Evolutionary conservation across 345 rosid genomes (phyloP).

Genomic region (Gossypium herbaceum): DNA sequence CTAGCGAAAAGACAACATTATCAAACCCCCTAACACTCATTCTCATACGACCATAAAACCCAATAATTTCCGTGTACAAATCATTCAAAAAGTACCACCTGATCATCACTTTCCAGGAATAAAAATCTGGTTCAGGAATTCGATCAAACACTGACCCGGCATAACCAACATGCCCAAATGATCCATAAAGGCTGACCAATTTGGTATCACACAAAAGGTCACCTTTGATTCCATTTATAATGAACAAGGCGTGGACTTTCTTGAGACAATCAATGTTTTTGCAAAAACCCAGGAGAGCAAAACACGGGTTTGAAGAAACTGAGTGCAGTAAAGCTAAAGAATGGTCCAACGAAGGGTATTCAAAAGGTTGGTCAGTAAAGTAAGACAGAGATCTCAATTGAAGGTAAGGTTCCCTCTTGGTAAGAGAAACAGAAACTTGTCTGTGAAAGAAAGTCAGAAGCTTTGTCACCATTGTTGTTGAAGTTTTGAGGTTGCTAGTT

Average conservation of each 20-base stretch:
- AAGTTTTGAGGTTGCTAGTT: not conserved
- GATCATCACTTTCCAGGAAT: slow-evolving; percentile 65
- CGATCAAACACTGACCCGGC: slow-evolving; percentile 73
- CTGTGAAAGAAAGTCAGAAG: slow-evolving; percentile 15
- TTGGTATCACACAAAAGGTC: slow-evolving; percentile 52
- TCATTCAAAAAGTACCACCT: slow-evolving; percentile 58
- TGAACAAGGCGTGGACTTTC: slow-evolving; percentile 41
- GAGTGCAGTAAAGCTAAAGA: slow-evolving; percentile 18
- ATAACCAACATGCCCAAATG: slow-evolving; percentile 36
- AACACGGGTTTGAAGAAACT: slow-evolving; percentile 30
- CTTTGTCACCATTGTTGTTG: slow-evolving; percentile 5
- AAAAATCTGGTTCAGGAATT: slow-evolving; percentile 66
- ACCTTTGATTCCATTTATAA: slow-evolving; percentile 33
- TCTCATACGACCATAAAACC: slow-evolving; percentile 34
- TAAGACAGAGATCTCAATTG: slow-evolving; percentile 25
- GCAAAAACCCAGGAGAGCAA: slow-evolving; percentile 46
- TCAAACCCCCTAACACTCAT: slow-evolving; percentile 30
- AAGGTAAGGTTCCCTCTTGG: slow-evolving; percentile 15
- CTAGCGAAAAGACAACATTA: slow-evolving; percentile 49
- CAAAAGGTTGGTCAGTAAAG: not conserved
- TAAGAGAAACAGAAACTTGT: slow-evolving; percentile 12
- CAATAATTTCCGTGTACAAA: slow-evolving; percentile 34
- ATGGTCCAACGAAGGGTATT: slow-evolving; percentile 10
- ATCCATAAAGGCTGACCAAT: slow-evolving; percentile 57
- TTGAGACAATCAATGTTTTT: slow-evolving; percentile 31